phyloP scores from a whole-genome alignment of 2,329 filamentous ascomycete species.

The Eurotiales sp. region DNA sequence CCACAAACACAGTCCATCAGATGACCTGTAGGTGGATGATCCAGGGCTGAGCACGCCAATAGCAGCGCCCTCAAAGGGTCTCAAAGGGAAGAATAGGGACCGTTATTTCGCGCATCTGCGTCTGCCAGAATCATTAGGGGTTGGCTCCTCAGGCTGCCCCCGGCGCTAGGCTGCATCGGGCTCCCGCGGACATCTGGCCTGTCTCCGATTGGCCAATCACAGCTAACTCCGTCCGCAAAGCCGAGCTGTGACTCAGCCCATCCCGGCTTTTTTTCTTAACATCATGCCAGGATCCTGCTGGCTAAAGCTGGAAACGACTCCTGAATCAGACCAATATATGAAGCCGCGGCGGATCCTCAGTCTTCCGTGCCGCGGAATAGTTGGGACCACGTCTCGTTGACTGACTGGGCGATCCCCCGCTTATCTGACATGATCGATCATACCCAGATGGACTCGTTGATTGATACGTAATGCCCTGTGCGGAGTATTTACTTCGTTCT shows the following conservation, averaged over 20 bases:
- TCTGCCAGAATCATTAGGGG: neutral
- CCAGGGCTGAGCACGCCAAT: neutral
- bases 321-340: no score
- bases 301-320: no score
- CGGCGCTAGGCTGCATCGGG: neutral
- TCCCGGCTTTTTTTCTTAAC: conserved; percentile 14
- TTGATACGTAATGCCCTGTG: no score
- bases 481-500: no score
- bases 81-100: conserved; percentile 10
- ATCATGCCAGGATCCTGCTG: no score
- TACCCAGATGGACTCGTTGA: no score
- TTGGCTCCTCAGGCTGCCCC: neutral
- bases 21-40: conserved; percentile 6
- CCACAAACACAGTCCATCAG: neutral
- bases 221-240: neutral
- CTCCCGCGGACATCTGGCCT: neutral
- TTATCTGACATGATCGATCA: no score
- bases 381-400: no score
- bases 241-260: neutral
- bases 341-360: no score
- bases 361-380: no score
- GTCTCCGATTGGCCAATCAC: conserved; percentile 6
- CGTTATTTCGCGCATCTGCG: no score
- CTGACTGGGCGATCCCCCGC: no score
- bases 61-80: neutral